Conservation (phyloP, 225 moss, liverwort and hornwort genomes). For the Anthoceros angustus region DNA sequence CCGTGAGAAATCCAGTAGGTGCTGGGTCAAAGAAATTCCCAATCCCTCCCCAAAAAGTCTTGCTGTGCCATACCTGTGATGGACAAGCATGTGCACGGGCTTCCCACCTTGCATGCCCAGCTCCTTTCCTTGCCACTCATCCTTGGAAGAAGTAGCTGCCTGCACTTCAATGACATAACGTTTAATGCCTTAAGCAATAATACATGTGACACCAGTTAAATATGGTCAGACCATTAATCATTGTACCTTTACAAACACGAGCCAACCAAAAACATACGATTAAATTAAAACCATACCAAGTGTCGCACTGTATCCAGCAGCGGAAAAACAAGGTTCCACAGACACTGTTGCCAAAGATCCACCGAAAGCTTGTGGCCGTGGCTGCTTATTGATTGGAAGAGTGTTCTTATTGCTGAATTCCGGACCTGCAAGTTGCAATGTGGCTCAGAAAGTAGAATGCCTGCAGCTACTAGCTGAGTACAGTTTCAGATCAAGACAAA, state of each 20-base stretch:
- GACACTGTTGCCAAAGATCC: conserved; percentile 86
- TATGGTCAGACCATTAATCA: background rate
- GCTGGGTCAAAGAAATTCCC: too few relatives aligned
- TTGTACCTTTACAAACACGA: background rate
- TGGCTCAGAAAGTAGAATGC: conserved; percentile 8
- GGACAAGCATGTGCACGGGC: conserved; percentile 98
- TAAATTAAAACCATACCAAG: conserved; percentile 19
- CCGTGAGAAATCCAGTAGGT: background rate
- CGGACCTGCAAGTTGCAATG: conserved; percentile 36
- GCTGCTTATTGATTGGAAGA: conserved; percentile 89
- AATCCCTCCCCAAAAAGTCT: too few relatives aligned
- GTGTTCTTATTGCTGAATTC: conserved; percentile 90
- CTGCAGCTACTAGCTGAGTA: background rate
- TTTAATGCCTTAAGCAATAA: too few relatives aligned
- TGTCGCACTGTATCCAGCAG: conserved; percentile 73
- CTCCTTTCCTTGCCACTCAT: conserved; percentile 90
- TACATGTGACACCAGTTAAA: too few relatives aligned
- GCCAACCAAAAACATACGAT: background rate
- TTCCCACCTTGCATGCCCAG: conserved; percentile 95
- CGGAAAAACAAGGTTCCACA: conserved; percentile 71
- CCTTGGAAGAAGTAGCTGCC: conserved; percentile 93
- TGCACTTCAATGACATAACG: conserved; percentile 6
- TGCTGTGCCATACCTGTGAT: conserved; percentile 46
- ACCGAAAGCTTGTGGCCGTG: conserved; percentile 73
- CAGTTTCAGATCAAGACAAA: background rate